Evolutionary conservation across 2,329 filamentous ascomycete genomes (phyloP).

Genomic region (Fusarium sublunatum): DNA sequence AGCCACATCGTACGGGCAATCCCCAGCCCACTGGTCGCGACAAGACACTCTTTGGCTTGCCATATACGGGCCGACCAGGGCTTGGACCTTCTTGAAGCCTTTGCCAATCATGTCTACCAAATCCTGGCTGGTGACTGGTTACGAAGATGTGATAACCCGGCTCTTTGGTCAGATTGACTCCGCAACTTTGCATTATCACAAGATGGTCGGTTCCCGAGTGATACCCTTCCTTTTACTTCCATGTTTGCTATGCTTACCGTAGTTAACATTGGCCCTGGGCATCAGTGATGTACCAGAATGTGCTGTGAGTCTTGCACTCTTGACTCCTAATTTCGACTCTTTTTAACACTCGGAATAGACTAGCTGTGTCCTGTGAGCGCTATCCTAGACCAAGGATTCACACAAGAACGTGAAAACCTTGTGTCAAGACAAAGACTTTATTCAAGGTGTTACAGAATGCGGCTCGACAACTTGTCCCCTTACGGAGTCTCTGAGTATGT

Average conservation of each 20-base stretch:
- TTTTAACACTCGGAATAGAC: background rate
- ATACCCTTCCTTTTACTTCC: background rate
- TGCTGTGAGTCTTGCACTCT: background rate
- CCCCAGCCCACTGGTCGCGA: background rate
- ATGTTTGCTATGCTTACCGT: background rate
- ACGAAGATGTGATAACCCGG: background rate
- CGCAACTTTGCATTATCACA: background rate
- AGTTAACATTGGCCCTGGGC: background rate
- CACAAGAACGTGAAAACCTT: background rate
- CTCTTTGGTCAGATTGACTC: background rate
- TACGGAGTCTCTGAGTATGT: background rate
- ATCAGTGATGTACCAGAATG: conserved; percentile 2
- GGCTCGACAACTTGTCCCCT: background rate
- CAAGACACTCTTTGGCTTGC: background rate
- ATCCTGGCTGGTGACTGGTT: background rate
- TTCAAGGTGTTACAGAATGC: background rate
- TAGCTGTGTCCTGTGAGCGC: background rate
- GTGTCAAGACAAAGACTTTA: background rate
- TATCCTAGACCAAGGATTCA: background rate
- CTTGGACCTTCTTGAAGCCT: background rate
- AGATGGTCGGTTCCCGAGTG: background rate
- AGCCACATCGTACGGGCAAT: background rate
- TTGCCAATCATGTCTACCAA: background rate
- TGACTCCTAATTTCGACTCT: background rate
- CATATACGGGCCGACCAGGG: background rate